Base-by-base conservation (phyloP, 192 early-diverging fungal species). In the Gorgonomyces haynaldii region DNA sequence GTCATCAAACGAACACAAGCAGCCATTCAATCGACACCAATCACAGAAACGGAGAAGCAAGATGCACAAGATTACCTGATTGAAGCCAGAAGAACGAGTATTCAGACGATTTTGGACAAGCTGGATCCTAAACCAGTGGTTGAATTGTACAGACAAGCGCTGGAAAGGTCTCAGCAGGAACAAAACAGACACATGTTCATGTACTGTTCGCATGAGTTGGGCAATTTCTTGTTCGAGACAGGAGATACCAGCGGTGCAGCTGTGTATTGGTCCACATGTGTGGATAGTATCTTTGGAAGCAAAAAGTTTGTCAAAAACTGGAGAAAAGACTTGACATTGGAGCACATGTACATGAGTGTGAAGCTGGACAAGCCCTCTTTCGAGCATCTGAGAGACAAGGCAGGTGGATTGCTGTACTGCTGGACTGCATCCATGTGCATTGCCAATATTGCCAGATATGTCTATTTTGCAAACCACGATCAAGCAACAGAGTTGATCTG, bases 221-320 rank as follows among this genome's bases (percentile, higher is more conserved):
- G 40, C 1, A 36, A 65, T 21, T 21, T 61, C 6, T 34, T 53
- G 13, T 45, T 19, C 23, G 38, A 44, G 1, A 16, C 27, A 8
- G 42, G 43, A 20, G 50, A 62, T 32, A 4, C 8, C 15, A 44
- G 51, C 8, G 26, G 37, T 0, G 53, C 58, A 0, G 31, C 46
- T 36, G 35, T 50, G 28, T 45, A 45, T 40, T 65, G 63, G 63
- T 60, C 58, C 6, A 32, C 21, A 34, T 23, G 27, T 8, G n/a
- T 65, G 6, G 63, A 65, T 37, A 22, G 20, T 6, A 25, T 64
- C 1, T 44, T 57, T 31, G 36, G 30, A 19, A 10, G 19, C 3
- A 12, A 16, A 3, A 27, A 31, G 1, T 38, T 50, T 19, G 25
- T 64, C 0, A 30, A 42, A 28, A 32, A 29, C 16, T 64, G 57